Conservation (phyloP, 2,329 filamentous ascomycete species). For the Trichophyton verrucosum region DNA sequence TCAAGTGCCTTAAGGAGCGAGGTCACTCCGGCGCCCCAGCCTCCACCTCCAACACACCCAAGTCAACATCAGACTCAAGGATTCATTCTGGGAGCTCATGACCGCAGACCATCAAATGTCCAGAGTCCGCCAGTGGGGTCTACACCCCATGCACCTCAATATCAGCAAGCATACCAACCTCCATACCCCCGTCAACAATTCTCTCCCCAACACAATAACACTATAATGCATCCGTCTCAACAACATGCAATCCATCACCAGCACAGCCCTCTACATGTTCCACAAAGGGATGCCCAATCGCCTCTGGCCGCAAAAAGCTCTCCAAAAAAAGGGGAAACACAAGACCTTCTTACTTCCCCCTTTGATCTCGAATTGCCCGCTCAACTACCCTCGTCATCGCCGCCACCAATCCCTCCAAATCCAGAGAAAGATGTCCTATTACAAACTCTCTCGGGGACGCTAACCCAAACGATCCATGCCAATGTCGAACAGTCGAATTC, state of each 20-base stretch:
- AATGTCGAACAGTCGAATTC: slow-evolving; percentile 60
- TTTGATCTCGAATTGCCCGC: slow-evolving; percentile 48
- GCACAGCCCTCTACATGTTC: slow-evolving; percentile 21
- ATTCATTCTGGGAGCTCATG: not conserved
- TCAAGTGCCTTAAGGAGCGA: slow-evolving; percentile 16
- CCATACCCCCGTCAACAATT: slow-evolving; percentile 2
- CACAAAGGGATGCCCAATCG: not conserved
- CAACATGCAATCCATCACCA: slow-evolving; percentile 16
- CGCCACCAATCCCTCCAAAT: slow-evolving; percentile 86
- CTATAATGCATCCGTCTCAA: not conserved
- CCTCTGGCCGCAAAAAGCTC: slow-evolving; percentile 14
- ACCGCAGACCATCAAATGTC: not conserved
- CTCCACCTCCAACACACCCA: not conserved
- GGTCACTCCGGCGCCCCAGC: not conserved
- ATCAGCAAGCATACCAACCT: not conserved
- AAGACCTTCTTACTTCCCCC: slow-evolving; percentile 51
- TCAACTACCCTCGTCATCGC: slow-evolving; percentile 34
- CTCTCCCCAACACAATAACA: slow-evolving; percentile 13
- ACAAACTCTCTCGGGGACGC: slow-evolving; percentile 56
- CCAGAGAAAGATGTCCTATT: slow-evolving; percentile 87
- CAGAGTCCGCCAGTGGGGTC: not conserved
- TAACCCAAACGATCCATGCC: slow-evolving; percentile 56
- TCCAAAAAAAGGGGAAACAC: slow-evolving; percentile 25
- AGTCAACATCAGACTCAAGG: not conserved
- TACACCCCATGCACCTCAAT: slow-evolving; percentile 6